Evolutionary conservation across 371 early-diverging fungal genomes (phyloP), one percentile per base, ranked within the genome.

Genomic region (Mucor lusitanicus): DNA sequence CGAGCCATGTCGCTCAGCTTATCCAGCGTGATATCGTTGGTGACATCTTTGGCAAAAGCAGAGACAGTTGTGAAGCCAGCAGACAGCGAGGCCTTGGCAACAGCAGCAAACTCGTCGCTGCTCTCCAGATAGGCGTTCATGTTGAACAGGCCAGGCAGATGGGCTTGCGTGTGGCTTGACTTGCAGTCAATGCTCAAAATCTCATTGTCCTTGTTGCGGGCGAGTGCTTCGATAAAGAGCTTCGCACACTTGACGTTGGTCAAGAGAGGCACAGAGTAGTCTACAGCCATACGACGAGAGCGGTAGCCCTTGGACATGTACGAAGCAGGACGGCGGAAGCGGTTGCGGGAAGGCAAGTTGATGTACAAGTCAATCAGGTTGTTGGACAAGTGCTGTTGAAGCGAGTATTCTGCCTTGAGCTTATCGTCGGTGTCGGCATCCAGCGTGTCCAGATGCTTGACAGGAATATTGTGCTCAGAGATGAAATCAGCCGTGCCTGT

Each of bases 181-280:
- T 96, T 92, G 85, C 89, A 95, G 78, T 98, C 97, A 59, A 93
- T 87, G 53, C 87, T 78, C 15, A 86, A 76, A 28, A 97, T 85
- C 61, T 94, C 91, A 76, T 91, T 90, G 6, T 85, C 88, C 64
- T 85, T 83, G 67, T 86, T 81, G 65, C 96, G 92, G 17, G 91
- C 87, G 55, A 97, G 81, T 0, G 99, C 97, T 85, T 98, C 99
- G 37, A 97, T 85, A 66, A 98, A 97, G 65, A 98, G 82, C 85
- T 94, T 96, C 74, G 97, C 99, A 76, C 96, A 96, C 84, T 98
- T 97, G 85, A 96, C 89, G 78, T 98, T 97, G 76, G 96, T 98
- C 78, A 98, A 94, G 71, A 98, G 81, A n/a, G 98, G 97, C 60
- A 98, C 87, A 39, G 93, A 93, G 71, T 94, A 92, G 80, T 98